Base-by-base conservation (phyloP, 176 grass and related monocot genomes). In the Coix lacrymajobi region DNA sequence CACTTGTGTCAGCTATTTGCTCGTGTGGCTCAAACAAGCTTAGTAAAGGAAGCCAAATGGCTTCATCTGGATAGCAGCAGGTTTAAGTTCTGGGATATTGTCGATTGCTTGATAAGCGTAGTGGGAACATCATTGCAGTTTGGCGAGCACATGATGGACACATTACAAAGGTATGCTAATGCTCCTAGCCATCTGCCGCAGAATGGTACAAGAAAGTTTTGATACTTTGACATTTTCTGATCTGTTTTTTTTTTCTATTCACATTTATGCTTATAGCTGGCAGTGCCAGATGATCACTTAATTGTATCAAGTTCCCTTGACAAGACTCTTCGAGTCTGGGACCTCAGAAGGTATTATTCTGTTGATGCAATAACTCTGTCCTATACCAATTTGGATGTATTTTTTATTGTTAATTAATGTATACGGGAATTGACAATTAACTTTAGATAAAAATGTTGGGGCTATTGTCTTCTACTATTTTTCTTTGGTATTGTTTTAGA, bases 101-200 rank as follows among this genome's bases (percentile, higher is more conserved):
- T 80, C 86, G 79, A 65, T 91, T 98, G 41, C 85, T 98, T 24
- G 96, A 98, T 61, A 84, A 86, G 68, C 91, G 96, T 61, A 88
- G 90, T 75, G 96, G 96, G 40, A 81, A 89, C 73, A 91, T 98
- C 11, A 63, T 95, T 93, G 88, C 90, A 62, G 79, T 78, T 84
- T 98, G 96, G 96, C 87, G 73, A 88, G 96, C 96, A 73, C 96
- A 98, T 77, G 92, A 98, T 87, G 87, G 88, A 69, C 94, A 98
- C 84, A 93, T 98, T 86, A 98, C 96, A 4, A 98, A 98, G 83
- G 92, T 95, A 90, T 77, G 44, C 39, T 71, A 62, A 48, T 49
- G 8, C 62, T 30, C 31, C 43, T 77, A 54, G 36, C n/a, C 32
- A 49, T 46, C 24, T 40, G 48, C 40, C 38, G 57, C 41, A 49